Conservation (phyloP, 2,329 filamentous ascomycete genomes). For the Fusarium nygamai region DNA sequence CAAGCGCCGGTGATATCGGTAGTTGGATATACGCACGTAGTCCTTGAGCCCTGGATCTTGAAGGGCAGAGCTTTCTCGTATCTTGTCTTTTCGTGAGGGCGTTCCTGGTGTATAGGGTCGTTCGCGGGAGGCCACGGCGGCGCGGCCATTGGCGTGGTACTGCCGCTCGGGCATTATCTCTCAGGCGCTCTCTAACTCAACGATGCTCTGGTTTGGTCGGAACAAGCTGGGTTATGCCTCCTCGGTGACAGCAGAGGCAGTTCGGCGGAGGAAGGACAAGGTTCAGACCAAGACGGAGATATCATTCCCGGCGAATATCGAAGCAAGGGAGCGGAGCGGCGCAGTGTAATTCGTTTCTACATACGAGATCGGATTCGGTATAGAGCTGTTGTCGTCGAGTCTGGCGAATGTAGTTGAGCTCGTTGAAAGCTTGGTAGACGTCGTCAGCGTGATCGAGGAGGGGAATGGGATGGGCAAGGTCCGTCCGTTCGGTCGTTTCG, state of each 20-base stretch:
- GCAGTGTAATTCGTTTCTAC: conserved; percentile 34
- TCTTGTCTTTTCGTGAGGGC: conserved; percentile 71
- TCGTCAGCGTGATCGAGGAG: conserved; percentile 33
- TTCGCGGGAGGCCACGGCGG: conserved; percentile 55
- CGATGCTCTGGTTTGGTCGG: conserved; percentile 9
- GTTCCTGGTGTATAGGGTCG: conserved; percentile 61
- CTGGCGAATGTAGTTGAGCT: conserved; percentile 1
- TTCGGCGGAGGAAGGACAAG: conserved; percentile 15
- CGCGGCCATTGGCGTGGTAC: conserved; percentile 55
- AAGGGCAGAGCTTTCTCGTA: conserved; percentile 69
- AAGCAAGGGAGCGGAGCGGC: conserved; percentile 22
- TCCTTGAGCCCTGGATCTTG: conserved; percentile 84
- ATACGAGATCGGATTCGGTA: conserved; percentile 33
- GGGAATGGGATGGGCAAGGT: conserved; percentile 9
- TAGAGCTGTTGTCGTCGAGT: not conserved
- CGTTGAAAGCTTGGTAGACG: conserved; percentile 19
- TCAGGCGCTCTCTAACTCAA: conserved; percentile 29
- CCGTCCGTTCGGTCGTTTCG: conserved; percentile 20
- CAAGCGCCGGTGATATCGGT: not conserved
- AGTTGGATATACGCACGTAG: conserved; percentile 68
- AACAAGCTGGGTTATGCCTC: conserved; percentile 19
- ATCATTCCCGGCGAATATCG: conserved; percentile 42
- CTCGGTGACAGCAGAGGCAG: conserved; percentile 21
- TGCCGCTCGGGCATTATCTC: conserved; percentile 49
- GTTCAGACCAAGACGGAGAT: conserved; percentile 37